Evolutionary conservation across 331 rosid species (phyloP), one percentile per base, ranked within the genome.

Genomic region (Ulmus americana): DNA sequence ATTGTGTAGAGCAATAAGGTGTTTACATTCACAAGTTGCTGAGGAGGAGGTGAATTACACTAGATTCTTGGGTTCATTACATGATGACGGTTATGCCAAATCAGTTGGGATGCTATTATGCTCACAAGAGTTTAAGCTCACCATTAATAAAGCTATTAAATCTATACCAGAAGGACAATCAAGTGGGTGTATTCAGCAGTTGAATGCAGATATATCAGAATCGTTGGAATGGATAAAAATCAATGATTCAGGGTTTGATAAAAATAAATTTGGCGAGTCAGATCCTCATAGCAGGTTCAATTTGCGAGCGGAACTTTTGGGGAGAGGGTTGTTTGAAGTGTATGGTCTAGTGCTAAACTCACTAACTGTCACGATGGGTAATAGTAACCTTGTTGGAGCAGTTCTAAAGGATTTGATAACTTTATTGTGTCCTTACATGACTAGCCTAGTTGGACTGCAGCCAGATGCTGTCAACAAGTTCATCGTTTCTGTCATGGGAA

Each of bases 91-190:
- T 61, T 73, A 66, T 82, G 83, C 74, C 39, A 83, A 81, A 79
- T 74, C 95, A 71, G 83, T 86, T 70, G 91, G 85, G 73, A 82
- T 63, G 71, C 64, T 92, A 55, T 71, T 89, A 69, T 75, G 79
- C 70, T 82, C 89, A 10, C 82, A 79, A 53, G 80, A 81, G 55
- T 82, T 92, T 61, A 78, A 79, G 69, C 61, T 49, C 75, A 85
- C 84, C 57, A 65, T 86, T 63, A 76, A 66, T 71, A 76, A 71
- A 77, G 86, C 88, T 40, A 39, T 89, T 70, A 79, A 79, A 70
- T 77, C 82, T 59, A 77, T 85, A 68, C 98, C 97, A 44, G 98
- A 89, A 83, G 97, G 98, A 51, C 92, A 89, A 82, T 94, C 83
- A 28, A 81, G 84, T 68, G 86, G 79, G 57, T 86, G 78, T 76